phyloP scores from a whole-genome alignment of 2,329 filamentous ascomycete genomes.

The Gliomastix tumulicola region DNA sequence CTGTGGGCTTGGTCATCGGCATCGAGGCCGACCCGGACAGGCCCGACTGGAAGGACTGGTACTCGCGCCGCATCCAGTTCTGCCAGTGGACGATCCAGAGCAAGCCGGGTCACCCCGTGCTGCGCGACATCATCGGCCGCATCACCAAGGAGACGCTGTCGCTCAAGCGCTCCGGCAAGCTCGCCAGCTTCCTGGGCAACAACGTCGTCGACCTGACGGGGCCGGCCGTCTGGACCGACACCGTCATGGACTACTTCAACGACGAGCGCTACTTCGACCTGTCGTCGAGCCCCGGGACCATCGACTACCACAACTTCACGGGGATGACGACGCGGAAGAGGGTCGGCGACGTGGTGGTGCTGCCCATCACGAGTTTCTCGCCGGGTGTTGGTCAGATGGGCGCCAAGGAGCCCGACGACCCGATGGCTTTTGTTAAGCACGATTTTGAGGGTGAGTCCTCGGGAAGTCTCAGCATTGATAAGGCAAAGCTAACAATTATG shows the following conservation, averaged over 20 bases:
- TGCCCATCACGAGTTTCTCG: conserved; percentile 96
- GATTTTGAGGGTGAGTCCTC: conserved; percentile 75
- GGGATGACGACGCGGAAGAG: conserved; percentile 77
- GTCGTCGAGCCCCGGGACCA: conserved; percentile 59
- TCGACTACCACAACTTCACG: conserved; percentile 85
- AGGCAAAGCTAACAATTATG: neutral
- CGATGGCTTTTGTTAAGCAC: conserved; percentile 97
- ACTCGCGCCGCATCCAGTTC: conserved; percentile 92
- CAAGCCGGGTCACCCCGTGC: conserved; percentile 87
- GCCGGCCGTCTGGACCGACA: conserved; percentile 90
- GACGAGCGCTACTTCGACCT: conserved; percentile 84
- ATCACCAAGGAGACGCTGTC: conserved; percentile 78
- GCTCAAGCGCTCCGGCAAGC: conserved; percentile 60
- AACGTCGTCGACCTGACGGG: conserved; percentile 91
- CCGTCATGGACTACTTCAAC: conserved; percentile 89
- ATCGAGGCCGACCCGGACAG: conserved; percentile 96
- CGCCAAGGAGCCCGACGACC: conserved; percentile 78
- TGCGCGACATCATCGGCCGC: conserved; percentile 78
- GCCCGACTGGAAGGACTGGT: conserved; percentile 90
- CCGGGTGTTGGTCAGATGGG: conserved; percentile 93
- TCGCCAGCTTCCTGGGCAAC: conserved; percentile 55
- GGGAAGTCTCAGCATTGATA: neutral
- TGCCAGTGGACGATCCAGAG: conserved; percentile 99
- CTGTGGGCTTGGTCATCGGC: conserved; percentile 81
- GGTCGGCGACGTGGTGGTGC: conserved; percentile 84